phyloP scores from a whole-genome alignment of 352 stramenopile species.

The Phytophthora kernoviae region DNA sequence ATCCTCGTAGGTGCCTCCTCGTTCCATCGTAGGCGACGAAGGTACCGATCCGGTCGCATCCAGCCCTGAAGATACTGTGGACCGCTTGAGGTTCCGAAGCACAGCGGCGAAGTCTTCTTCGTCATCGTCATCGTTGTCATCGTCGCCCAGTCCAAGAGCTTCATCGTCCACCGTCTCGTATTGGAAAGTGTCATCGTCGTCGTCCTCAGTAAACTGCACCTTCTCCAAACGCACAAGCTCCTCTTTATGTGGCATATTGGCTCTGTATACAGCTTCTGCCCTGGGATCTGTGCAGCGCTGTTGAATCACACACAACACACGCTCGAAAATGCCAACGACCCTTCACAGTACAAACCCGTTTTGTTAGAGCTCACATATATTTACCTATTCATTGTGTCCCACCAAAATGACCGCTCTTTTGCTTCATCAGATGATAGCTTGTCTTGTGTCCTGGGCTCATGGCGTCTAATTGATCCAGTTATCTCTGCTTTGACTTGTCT shows the following conservation, averaged over 20 bases:
- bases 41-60: conserved; percentile 13
- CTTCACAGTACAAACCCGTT: conserved; percentile 16
- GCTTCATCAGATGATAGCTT: not conserved
- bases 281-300: too few species aligned
- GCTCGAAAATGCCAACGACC: conserved; percentile 12
- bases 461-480: conserved; percentile 7
- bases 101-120: conserved; percentile 89
- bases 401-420: not conserved
- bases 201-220: conserved; percentile 84
- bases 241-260: conserved; percentile 49
- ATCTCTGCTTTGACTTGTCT: conserved; percentile 22
- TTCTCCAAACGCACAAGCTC: conserved; percentile 89
- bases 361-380: conserved; percentile 21
- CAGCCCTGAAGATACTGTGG: conserved; percentile 41
- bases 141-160: conserved; percentile 44
- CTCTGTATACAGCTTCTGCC: conserved; percentile 3
- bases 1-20: conserved; percentile 9
- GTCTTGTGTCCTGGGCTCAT: not conserved
- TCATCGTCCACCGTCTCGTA: conserved; percentile 81
- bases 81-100: conserved; percentile 73
- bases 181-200: conserved; percentile 83
- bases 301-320: conserved; percentile 9
- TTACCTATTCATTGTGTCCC: conserved; percentile 15
- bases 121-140: conserved; percentile 84
- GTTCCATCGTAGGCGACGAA: conserved; percentile 17